A percentile compares a stretch with the other conserved stretches of the same genome.
These are phyloP conservation scores for Sporobolomyces pararoseus DNA, from an alignment of 768 basidiomycete genomes.

Conservation along the genomic window DNA sequence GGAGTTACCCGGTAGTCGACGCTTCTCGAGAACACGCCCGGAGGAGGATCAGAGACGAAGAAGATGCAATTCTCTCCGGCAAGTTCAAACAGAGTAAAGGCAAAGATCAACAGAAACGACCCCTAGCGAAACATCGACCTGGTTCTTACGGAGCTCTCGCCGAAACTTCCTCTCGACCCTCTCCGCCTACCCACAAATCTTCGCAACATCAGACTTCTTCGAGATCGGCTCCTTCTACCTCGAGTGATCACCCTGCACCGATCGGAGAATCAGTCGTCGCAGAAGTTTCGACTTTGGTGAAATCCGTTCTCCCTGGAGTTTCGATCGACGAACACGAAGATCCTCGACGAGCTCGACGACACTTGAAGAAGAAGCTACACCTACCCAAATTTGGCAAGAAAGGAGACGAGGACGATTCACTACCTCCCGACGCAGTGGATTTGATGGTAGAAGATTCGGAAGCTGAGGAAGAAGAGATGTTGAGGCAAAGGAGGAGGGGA, in stretches of 20 bases:
- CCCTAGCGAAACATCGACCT: constrained; percentile 28
- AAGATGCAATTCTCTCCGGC: constrained; percentile 66
- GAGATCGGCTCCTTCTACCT: constrained; percentile 12
- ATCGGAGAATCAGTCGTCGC: constrained; percentile 5
- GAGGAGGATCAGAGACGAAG: constrained; percentile 70
- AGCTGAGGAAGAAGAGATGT: constrained; percentile 57
- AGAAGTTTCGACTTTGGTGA: neutral
- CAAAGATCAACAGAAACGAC: constrained; percentile 54
- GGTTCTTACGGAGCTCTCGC: constrained; percentile 37
- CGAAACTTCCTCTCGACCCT: constrained; percentile 3
- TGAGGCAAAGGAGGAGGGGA: constrained; percentile 60
- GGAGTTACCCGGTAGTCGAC: constrained; percentile 44
- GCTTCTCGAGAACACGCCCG: constrained; percentile 53
- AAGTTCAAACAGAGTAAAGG: constrained; percentile 1
- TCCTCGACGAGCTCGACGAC: neutral
- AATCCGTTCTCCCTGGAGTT: constrained; percentile 43
- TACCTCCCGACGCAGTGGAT: constrained; percentile 70
- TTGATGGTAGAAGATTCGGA: constrained; percentile 69
- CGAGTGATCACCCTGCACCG: constrained; percentile 17
- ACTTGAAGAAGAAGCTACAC: neutral
- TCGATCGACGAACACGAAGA: constrained; percentile 14
- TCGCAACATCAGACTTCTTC: neutral
- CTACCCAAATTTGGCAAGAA: neutral
- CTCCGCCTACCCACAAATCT: neutral
- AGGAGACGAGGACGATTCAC: constrained; percentile 31